phyloP scores from a whole-genome alignment of 257 asterid genomes.

The Sherardia arvensis region DNA sequence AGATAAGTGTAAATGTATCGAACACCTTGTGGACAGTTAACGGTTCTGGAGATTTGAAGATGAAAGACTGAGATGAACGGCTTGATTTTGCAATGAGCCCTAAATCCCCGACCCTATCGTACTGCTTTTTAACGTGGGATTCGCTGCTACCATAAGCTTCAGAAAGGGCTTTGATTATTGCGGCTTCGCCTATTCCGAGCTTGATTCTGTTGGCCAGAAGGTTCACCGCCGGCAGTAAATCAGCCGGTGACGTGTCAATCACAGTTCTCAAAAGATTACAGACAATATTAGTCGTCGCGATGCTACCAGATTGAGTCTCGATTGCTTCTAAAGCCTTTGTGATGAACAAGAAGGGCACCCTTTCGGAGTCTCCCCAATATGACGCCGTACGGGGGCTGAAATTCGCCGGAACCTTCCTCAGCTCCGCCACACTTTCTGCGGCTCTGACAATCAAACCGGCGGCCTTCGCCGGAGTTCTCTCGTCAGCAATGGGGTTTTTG shows the following conservation, averaged over 20 bases:
- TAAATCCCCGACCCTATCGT: constrained; percentile 53
- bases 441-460: constrained; percentile 15
- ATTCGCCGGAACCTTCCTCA: constrained; percentile 54
- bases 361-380: constrained; percentile 71
- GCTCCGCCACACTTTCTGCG: constrained; percentile 52
- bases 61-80: constrained; percentile 86
- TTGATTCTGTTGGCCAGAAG: constrained; percentile 70
- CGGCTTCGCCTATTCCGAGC: constrained; percentile 89
- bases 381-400: constrained; percentile 68
- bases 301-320: constrained; percentile 67
- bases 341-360: constrained; percentile 85
- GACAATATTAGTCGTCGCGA: constrained; percentile 71
- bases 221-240: constrained; percentile 65
- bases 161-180: constrained; percentile 78
- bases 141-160: constrained; percentile 91
- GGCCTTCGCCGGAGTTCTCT: not conserved
- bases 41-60: constrained; percentile 79
- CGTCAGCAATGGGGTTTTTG: no score
- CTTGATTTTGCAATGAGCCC: constrained; percentile 90
- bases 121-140: constrained; percentile 62
- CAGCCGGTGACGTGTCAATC: constrained; percentile 68
- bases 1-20: constrained; percentile 63
- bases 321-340: constrained; percentile 76
- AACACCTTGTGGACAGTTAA: constrained; percentile 78
- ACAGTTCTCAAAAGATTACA: constrained; percentile 91